Conservation (phyloP, 495 filamentous ascomycete genomes). For the Penicillium herquei region DNA sequence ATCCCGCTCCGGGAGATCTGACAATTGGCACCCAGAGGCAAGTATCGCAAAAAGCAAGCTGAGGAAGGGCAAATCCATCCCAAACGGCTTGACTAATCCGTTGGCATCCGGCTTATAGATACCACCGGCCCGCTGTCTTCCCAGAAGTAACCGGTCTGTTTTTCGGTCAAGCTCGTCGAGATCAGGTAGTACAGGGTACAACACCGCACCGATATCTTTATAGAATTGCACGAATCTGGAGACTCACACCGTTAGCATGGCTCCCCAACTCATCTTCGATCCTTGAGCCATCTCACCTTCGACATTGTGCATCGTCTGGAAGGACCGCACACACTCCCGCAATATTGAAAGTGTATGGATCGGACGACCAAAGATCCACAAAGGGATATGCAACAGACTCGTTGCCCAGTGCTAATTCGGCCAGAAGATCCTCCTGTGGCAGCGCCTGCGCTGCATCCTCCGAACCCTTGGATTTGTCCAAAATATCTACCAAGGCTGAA, state of each 20-base stretch:
- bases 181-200: conserved; percentile 78
- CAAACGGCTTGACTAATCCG: conserved; percentile 42
- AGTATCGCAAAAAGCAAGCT: conserved; percentile 70
- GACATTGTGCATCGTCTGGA: conserved; percentile 61
- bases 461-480: conserved; percentile 39
- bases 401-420: conserved; percentile 78
- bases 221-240: conserved; percentile 68
- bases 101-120: conserved; percentile 38
- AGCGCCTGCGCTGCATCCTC: conserved; percentile 50
- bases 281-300: conserved; percentile 38
- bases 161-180: conserved; percentile 63
- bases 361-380: conserved; percentile 60
- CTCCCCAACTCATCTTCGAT: not conserved
- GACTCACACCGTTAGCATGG: conserved; percentile 1
- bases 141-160: conserved; percentile 64
- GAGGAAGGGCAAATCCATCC: conserved; percentile 39
- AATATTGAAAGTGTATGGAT: conserved; percentile 68
- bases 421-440: conserved; percentile 75
- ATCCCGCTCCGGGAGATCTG: conserved; percentile 58
- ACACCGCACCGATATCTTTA: conserved; percentile 71
- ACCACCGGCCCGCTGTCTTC: conserved; percentile 53
- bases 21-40: conserved; percentile 77
- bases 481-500: conserved; percentile 53
- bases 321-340: conserved; percentile 68
- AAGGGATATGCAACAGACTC: conserved; percentile 78